Evolutionary conservation across 192 early-diverging fungal species (phyloP).

Genomic region (Umbelopsis ramanniana): DNA sequence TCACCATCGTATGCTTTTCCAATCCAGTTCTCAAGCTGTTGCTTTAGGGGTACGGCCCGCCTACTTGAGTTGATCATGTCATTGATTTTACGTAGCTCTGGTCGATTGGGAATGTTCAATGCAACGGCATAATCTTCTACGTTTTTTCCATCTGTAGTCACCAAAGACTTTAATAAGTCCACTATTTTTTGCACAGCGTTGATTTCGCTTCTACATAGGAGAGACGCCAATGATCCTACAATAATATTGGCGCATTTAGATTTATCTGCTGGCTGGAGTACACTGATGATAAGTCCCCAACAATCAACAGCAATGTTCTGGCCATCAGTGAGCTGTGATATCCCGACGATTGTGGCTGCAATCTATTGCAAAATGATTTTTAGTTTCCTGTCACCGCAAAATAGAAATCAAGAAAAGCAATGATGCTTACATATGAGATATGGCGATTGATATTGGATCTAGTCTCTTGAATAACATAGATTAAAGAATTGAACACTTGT

Average conservation of each 20-base stretch:
- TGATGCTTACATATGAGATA: not conserved
- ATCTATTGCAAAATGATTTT: not conserved
- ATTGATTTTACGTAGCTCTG: not conserved
- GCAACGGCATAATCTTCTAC: not conserved
- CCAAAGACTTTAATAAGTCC: not conserved
- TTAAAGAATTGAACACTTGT: not conserved
- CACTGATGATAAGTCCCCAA: not conserved
- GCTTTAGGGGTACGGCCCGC: not conserved
- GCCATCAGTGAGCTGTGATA: conserved; percentile 7
- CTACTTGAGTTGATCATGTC: not conserved
- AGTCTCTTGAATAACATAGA: not conserved
- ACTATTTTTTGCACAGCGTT: not conserved
- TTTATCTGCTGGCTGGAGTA: not conserved
- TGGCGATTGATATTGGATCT: not conserved
- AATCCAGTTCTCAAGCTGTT: not conserved
- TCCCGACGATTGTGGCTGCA: not conserved
- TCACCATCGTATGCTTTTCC: not conserved
- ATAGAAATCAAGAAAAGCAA: too few species aligned
- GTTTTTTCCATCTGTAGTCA: not conserved
- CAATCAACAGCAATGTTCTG: conserved; percentile 1
- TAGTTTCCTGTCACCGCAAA: not conserved
- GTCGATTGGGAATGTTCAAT: conserved; percentile 9
- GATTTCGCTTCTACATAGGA: not conserved
- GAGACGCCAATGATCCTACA: not conserved
- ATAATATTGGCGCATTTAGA: conserved; percentile 6